Base-by-base conservation (phyloP, 331 rosid species). In the Erythrophleum ivorense region DNA sequence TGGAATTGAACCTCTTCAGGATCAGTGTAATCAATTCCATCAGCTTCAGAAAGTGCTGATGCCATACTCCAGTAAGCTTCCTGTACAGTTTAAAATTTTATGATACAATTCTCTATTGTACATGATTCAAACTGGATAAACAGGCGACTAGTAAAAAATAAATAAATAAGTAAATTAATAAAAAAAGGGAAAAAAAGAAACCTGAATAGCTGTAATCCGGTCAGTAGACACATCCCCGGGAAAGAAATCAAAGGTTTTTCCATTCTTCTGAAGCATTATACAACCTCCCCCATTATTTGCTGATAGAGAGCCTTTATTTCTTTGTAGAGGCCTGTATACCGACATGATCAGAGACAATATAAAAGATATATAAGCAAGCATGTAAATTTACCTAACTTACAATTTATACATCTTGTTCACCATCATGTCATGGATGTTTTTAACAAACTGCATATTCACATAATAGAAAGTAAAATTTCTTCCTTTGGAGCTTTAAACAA, bases 41-140 rank as follows among this genome's bases (percentile, higher is more conserved):
- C 98, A 52, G 97, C 99, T 89, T 91, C 97, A 53, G 91, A 95
- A 70, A 95, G 93, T 34, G 96, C 98, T 53, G 97, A 89, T 19
- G 97, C 97, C 96, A 95, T 91, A 82, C 94, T 93, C 94, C 93
- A 88, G 91, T 95, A 93, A 71, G 95, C 97, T 85, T 95, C 99
- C 98, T 95, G 87, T 73, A 81, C 70, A 60, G 45, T 40, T 73
- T 6, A 59, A 79, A 84, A 79, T 49, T 33, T 80, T 10, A 49
- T 45, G 65, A 45, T 34, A 49, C 65, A 59, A 85, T 18, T 81
- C 76, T 60, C 82, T 71, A 75, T 38, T 79, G 46, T 73, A 79
- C 71, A 7, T 33, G 66, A 70, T 68, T 81, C 53, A 76, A 62
- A 75, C 60, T 63, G 4, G 80, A 77, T 54, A 21, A 64, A n/a